Percentiles rank a stretch among this genome's conserved stretches.
Conservation (phyloP, 768 basidiomycete genomes). For the Mycena olivaceomarginata region DNA sequence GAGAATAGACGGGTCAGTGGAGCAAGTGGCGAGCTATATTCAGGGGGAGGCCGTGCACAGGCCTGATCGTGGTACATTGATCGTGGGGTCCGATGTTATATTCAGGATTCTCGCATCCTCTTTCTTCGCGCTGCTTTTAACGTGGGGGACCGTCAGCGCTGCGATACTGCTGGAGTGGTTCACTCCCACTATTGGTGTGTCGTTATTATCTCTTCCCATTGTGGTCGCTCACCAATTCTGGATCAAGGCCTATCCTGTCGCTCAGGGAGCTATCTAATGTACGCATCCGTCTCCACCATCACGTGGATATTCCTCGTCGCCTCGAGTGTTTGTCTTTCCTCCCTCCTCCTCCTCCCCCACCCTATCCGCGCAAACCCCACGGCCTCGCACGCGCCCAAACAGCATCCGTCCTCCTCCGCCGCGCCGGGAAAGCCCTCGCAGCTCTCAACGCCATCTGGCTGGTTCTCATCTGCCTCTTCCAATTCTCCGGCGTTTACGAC, state of each 20-base stretch:
- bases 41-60: neutral
- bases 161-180: constrained; percentile 37
- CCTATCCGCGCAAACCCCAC: neutral
- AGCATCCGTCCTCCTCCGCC: constrained; percentile 45
- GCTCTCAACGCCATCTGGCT: constrained; percentile 21
- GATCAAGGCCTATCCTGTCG: constrained; percentile 55
- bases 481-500: constrained; percentile 20
- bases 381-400: constrained; percentile 45
- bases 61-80: neutral
- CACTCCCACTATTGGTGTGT: constrained; percentile 41
- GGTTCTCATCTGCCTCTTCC: constrained; percentile 16
- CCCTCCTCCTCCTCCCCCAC: neutral
- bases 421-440: constrained; percentile 40
- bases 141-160: constrained; percentile 46
- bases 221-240: neutral
- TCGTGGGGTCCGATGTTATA: neutral
- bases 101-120: constrained; percentile 38
- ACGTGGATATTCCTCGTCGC: constrained; percentile 52
- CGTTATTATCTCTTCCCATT: neutral
- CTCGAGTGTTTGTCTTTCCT: constrained; percentile 47
- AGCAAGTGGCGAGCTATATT: constrained; percentile 11
- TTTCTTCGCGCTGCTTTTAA: constrained; percentile 33
- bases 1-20: constrained; percentile 19
- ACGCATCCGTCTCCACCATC: constrained; percentile 53
- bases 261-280: constrained; percentile 54